A percentile compares a stretch with the other conserved stretches of the same genome.
These are phyloP conservation scores for Calonectria honghensis DNA, from an alignment of 2,329 filamentous ascomycete genomes.

Conservation along the genomic window DNA sequence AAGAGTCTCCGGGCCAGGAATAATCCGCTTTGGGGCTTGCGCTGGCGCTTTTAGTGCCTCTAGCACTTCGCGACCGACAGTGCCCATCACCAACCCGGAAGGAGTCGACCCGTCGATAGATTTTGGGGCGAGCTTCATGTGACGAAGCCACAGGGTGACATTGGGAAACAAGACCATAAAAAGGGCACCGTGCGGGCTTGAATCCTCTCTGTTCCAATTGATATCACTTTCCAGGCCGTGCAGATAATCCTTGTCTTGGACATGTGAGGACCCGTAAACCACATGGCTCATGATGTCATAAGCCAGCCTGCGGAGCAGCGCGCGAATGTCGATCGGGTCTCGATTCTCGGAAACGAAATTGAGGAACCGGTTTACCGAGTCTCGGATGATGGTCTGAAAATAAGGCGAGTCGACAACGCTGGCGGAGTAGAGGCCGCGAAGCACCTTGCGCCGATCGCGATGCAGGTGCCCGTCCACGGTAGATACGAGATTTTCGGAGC, in stretches of 20 bases:
- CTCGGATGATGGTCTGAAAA: neutral
- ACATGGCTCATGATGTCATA: constrained; percentile 25
- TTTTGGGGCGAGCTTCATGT: neutral
- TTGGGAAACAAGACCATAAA: neutral
- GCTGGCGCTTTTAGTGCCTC: neutral
- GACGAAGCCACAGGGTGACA: constrained; percentile 7
- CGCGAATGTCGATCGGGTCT: neutral
- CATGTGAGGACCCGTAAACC: neutral
- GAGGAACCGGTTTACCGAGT: constrained; percentile 2
- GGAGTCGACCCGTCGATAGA: constrained; percentile 1
- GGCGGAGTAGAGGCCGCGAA: neutral
- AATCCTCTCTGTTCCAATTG: constrained; percentile 1
- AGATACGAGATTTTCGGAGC: constrained; percentile 16
- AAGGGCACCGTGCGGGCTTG: neutral
- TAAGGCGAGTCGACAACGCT: constrained; percentile 12
- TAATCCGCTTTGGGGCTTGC: neutral
- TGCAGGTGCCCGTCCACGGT: neutral
- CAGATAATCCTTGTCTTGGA: constrained; percentile 8
- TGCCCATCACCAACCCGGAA: neutral
- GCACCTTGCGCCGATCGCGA: constrained; percentile 6
- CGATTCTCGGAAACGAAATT: neutral
- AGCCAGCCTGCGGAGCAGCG: neutral
- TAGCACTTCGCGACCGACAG: neutral
- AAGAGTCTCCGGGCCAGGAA: neutral
- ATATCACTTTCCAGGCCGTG: constrained; percentile 13